These are phyloP conservation scores for Microcyclosporella mali DNA, from an alignment of 2,329 filamentous ascomycete genomes.

Conservation along the genomic window DNA sequence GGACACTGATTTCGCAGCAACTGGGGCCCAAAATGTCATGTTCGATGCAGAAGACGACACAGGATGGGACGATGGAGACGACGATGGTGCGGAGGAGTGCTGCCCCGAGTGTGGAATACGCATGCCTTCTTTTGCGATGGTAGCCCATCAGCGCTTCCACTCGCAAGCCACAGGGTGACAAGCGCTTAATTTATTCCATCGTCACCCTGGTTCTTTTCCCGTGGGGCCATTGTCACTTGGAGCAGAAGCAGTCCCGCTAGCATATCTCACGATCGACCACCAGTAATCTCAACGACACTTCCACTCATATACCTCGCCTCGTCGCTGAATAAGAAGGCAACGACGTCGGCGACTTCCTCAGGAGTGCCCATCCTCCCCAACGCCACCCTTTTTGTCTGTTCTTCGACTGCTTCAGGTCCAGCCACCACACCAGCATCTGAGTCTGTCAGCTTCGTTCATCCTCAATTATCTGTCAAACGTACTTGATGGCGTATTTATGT, in stretches of 20 bases:
- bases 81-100: conserved; percentile 30
- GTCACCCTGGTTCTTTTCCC: no score
- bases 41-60: conserved; percentile 7
- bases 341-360: conserved; percentile 47
- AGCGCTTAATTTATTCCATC: no score
- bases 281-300: conserved; percentile 45
- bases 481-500: conserved; percentile 34
- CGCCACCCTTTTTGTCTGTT: conserved; percentile 36
- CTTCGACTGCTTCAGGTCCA: conserved; percentile 40
- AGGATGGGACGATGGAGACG: conserved; percentile 20
- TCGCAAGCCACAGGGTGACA: neutral
- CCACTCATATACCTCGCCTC: conserved; percentile 44
- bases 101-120: conserved; percentile 45
- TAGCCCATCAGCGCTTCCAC: conserved; percentile 53
- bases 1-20: neutral
- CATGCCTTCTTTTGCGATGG: conserved; percentile 54
- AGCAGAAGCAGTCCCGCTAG: neutral
- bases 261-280: conserved; percentile 25
- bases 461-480: no score
- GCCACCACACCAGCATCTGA: conserved; percentile 41
- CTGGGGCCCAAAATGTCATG: conserved; percentile 4
- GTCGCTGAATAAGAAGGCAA: conserved; percentile 44
- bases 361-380: conserved; percentile 40
- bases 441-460: no score
- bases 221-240: neutral